Percentiles rank a stretch among this genome's conserved stretches.
Conservation (phyloP, 164 flowering plant species). For the Kingdonia uniflora region DNA sequence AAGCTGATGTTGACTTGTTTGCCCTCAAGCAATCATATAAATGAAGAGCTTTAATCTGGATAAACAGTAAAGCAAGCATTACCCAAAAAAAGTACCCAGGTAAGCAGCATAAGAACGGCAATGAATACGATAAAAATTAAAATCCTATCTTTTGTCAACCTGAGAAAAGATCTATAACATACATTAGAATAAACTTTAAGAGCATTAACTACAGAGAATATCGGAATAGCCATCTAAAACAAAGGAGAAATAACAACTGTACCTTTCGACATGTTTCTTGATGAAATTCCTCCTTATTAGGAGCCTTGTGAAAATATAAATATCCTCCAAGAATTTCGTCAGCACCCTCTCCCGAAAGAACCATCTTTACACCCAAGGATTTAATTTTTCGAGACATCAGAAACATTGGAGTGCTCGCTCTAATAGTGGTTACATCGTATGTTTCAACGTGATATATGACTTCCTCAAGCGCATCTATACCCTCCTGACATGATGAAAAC, state of each 20-base stretch:
- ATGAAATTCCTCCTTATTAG: constrained; percentile 87
- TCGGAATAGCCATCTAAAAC: too few relatives aligned
- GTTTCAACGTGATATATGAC: constrained; percentile 93
- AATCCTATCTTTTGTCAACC: too few relatives aligned
- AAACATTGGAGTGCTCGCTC: constrained; percentile 99
- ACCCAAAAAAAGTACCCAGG: background rate
- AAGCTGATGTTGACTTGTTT: constrained; percentile 93
- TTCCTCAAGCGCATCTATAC: constrained; percentile 90
- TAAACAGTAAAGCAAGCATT: background rate
- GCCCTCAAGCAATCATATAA: constrained; percentile 88
- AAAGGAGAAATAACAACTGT: too few relatives aligned
- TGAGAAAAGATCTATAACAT: too few relatives aligned
- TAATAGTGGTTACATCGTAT: constrained; percentile 91
- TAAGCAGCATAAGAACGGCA: too few relatives aligned
- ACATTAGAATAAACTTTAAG: too few relatives aligned
- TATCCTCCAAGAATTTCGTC: constrained; percentile 96
- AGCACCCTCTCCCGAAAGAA: constrained; percentile 92
- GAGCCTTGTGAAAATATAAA: constrained; percentile 90
- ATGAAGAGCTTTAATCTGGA: constrained; percentile 67
- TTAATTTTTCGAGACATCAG: constrained; percentile 93
- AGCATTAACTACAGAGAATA: too few relatives aligned
- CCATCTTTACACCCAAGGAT: constrained; percentile 95
- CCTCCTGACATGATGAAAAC: constrained; percentile 37
- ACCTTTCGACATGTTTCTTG: constrained; percentile 55
- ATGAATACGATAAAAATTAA: too few relatives aligned